A percentile compares a stretch with the other conserved stretches of the same genome.
These are phyloP conservation scores for Zasmidium angulare DNA, from an alignment of 2,329 filamentous ascomycete genomes.

Conservation along the genomic window DNA sequence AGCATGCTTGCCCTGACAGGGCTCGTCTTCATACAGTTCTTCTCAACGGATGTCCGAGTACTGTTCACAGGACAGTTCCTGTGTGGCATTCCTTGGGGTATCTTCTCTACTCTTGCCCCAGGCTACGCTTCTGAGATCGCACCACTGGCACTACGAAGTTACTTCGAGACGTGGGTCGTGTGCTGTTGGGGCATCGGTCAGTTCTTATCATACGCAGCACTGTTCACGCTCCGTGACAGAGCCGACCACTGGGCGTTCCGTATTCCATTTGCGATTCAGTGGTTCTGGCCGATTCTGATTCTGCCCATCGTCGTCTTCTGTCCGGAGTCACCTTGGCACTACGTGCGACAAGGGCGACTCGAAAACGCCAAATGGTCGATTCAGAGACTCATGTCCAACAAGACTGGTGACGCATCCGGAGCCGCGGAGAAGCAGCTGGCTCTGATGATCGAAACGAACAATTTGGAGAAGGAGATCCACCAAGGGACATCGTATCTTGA, in stretches of 20 bases:
- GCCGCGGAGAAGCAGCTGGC: no score
- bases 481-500: no score
- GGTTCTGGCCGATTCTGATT: constrained; percentile 37
- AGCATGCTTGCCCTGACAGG: background rate
- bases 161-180: background rate
- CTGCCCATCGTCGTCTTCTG: constrained; percentile 25
- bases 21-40: background rate
- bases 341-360: no score
- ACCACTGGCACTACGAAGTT: background rate
- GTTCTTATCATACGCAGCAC: background rate
- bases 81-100: background rate
- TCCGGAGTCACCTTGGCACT: constrained; percentile 29
- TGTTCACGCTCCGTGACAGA: constrained; percentile 31
- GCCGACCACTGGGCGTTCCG: constrained; percentile 37
- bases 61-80: background rate
- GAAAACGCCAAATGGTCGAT: no score
- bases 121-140: background rate
- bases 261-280: constrained; percentile 45
- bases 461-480: no score
- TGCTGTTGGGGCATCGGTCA: background rate
- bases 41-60: background rate
- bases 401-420: no score
- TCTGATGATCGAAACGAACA: no score
- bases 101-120: background rate
- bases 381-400: no score